Conservation (phyloP, 345 rosid genomes). For the Arabidopsis thaliana region DNA sequence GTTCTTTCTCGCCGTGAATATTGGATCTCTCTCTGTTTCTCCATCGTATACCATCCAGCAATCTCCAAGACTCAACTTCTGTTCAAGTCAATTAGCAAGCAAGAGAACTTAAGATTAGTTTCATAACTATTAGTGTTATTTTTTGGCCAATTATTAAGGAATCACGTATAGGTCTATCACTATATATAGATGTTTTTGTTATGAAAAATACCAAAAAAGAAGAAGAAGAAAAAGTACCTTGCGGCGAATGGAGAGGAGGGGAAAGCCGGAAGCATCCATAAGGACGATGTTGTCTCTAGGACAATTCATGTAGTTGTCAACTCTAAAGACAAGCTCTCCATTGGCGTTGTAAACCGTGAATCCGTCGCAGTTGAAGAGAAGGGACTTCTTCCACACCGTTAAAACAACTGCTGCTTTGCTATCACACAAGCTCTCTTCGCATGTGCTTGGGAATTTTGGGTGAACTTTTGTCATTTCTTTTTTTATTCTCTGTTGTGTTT, state of each 20-base stretch:
- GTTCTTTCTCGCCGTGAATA: conserved; percentile 61
- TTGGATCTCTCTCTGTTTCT: conserved; percentile 63
- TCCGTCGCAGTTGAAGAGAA: conserved; percentile 94
- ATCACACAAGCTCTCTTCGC: conserved; percentile 21
- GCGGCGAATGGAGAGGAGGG: conserved; percentile 95
- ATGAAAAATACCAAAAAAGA: too few relatives aligned
- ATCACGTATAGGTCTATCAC: too few relatives aligned
- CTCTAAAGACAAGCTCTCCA: conserved; percentile 81
- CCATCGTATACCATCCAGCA: conserved; percentile 87
- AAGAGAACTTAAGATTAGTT: not conserved
- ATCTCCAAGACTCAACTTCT: conserved; percentile 79
- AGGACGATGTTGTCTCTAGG: conserved; percentile 69
- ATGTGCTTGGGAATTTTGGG: conserved; percentile 53
- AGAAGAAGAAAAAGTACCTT: conserved; percentile 54
- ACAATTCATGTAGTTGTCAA: conserved; percentile 78
- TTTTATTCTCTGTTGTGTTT: not conserved
- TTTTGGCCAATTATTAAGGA: too few relatives aligned
- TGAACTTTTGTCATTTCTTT: conserved; percentile 73
- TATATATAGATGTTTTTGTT: too few relatives aligned
- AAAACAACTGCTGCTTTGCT: conserved; percentile 45
- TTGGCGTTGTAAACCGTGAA: conserved; percentile 78
- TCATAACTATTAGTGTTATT: not conserved
- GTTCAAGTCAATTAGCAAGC: conserved; percentile 1
- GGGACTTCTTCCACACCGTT: conserved; percentile 96
- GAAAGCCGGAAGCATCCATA: conserved; percentile 86